Conservation (phyloP, 768 basidiomycete species). For the Lyophyllum decastes region DNA sequence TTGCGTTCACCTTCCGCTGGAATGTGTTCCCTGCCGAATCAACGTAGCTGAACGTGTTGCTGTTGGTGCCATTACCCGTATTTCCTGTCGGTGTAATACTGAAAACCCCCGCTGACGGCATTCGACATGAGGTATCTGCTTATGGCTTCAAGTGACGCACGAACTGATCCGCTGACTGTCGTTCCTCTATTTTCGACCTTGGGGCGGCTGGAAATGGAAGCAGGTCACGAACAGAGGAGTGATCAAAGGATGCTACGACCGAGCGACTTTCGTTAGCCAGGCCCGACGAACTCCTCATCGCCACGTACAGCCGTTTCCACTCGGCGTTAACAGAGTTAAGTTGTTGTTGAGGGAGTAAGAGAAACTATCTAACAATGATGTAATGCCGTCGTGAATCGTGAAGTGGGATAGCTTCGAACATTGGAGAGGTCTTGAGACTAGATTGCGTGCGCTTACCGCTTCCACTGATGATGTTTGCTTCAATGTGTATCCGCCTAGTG, state of each 20-base stretch:
- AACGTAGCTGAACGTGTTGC: conserved; percentile 63
- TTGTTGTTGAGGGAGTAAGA: too few species aligned
- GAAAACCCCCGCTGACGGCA: too few species aligned
- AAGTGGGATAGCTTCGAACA: conserved; percentile 55
- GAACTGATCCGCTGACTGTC: conserved; percentile 55
- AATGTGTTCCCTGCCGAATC: conserved; percentile 67
- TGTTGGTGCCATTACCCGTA: conserved; percentile 67
- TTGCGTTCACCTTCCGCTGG: conserved; percentile 15
- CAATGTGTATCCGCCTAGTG: conserved; percentile 56
- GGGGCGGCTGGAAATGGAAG: conserved; percentile 61
- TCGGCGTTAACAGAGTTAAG: too few species aligned
- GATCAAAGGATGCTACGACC: conserved; percentile 63
- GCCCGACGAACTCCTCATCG: too few species aligned
- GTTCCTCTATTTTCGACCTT: conserved; percentile 61
- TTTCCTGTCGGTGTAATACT: conserved; percentile 35
- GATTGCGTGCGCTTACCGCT: conserved; percentile 57
- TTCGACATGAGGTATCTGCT: too few species aligned
- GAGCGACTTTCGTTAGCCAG: neutral
- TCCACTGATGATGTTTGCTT: conserved; percentile 60
- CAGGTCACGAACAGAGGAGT: conserved; percentile 66
- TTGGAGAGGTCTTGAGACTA: conserved; percentile 66
- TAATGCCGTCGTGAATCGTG: neutral
- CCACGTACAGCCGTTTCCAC: too few species aligned
- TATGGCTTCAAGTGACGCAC: neutral
- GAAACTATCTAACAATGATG: too few species aligned